Conservation (phyloP, 1,284 basidiomycete genomes). For the Heliocybe sulcata region DNA sequence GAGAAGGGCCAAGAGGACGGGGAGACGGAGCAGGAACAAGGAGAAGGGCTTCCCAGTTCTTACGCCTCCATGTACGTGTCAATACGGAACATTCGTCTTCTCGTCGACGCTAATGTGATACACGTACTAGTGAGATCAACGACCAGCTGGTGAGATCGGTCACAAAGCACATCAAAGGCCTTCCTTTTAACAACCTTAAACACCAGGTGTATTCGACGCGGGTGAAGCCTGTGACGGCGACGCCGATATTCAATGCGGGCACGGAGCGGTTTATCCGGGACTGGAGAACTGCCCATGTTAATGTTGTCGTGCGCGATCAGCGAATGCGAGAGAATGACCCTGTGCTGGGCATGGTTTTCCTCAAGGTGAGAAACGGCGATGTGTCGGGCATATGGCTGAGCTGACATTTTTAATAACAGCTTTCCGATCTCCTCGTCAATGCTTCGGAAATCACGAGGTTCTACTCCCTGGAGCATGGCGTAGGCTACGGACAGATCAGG, state of each 20-base stretch:
- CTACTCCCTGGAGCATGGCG: conserved; percentile 43
- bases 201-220: conserved; percentile 22
- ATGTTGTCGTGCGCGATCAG: conserved; percentile 52
- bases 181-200: conserved; percentile 11
- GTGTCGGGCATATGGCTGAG: neutral
- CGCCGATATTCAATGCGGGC: conserved; percentile 62
- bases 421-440: conserved; percentile 29
- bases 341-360: conserved; percentile 53
- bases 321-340: conserved; percentile 54
- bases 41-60: conserved; percentile 44
- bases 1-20: conserved; percentile 51
- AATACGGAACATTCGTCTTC: neutral
- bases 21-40: conserved; percentile 39
- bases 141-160: conserved; percentile 41
- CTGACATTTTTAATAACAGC: conserved; percentile 11
- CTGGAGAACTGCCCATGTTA: conserved; percentile 50
- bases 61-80: conserved; percentile 39
- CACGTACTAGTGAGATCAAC: conserved; percentile 29
- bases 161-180: conserved; percentile 14
- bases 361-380: conserved; percentile 19
- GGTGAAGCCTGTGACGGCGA: conserved; percentile 44
- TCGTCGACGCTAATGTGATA: conserved; percentile 19
- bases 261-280: conserved; percentile 60
- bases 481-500: conserved; percentile 43
- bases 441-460: conserved; percentile 39